Base-by-base conservation (phyloP, 352 stramenopile genomes). In the Phytophthora citrophthora region DNA sequence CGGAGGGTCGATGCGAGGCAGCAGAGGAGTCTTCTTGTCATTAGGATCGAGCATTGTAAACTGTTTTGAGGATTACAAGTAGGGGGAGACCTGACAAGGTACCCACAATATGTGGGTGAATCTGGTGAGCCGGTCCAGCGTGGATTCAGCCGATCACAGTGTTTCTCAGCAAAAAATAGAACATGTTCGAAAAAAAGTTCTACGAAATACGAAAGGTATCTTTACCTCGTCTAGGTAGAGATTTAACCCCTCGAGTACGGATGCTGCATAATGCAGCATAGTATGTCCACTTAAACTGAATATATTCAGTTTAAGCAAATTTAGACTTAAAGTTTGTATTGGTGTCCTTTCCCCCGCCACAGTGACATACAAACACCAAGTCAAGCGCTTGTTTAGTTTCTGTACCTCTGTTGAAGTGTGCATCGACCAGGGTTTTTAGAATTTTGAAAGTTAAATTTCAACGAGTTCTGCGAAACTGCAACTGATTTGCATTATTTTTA, bases 281-380 rank as follows among this genome's bases (percentile, higher is more conserved):
- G 20, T 0, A 0, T 20, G 1, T 20, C 18, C 18, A 20, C 18
- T 51, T 56, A 54, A 43, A n/a, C 32, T 68, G 51, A 26, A 58
- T 62, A 55, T 61, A 46, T 62, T 18, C 50, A 68, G 46, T 38
- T 34, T 58, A 58, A 58, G 24, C 0, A 1, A 24, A 16, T 58
- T 68, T 62, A 11, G 46, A 49, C 51, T 62, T 62, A 20, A 38
- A 34, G 11, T 58, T 68, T 62, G 52, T 68, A 58, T 62, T 4
- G 15, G 36, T 54, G 15, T 45, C 12, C 44, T 62, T 53, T 62
- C 38, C 23, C 45, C 27, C 27, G 52, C 10, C 43, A 32, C 18
- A 31, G 13, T 10, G 12, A 10, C 27, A 57, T 68, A 61, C 50
- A 56, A 56, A 61, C n/a, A 13, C 27, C 18, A 20, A 20, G 18